Percentiles rank a stretch among this genome's conserved stretches.
phyloP scores from a whole-genome alignment of 2,329 filamentous ascomycete genomes.

The Diplocarpon mali region DNA sequence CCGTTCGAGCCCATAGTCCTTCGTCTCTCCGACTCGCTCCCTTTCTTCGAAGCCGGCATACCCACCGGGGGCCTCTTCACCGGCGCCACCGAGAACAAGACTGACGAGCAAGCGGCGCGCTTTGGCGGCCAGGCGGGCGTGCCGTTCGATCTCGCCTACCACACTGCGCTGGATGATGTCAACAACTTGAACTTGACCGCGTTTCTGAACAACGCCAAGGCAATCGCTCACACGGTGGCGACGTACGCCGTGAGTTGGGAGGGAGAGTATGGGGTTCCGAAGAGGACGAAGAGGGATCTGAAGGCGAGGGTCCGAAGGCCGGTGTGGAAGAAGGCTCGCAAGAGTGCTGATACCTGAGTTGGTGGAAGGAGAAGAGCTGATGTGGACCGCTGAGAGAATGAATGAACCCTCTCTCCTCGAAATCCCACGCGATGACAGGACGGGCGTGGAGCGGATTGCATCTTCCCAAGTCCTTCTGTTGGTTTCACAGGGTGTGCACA shows the following conservation, averaged over 20 bases:
- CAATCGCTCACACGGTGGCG: slow-evolving; percentile 17
- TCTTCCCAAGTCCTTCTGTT: no score
- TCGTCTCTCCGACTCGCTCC: slow-evolving; percentile 69
- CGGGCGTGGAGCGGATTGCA: no score
- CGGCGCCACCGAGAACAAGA: slow-evolving; percentile 67
- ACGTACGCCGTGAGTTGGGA: slow-evolving; percentile 1
- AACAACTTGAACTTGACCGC: slow-evolving; percentile 45
- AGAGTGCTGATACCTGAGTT: no score
- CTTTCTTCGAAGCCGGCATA: slow-evolving; percentile 61
- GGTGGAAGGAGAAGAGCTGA: no score
- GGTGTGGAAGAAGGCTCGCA: no score
- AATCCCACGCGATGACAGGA: no score
- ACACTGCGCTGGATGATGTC: slow-evolving; percentile 48
- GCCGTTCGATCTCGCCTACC: slow-evolving; percentile 47
- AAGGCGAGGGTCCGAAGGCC: no score
- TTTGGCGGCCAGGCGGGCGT: slow-evolving; percentile 58
- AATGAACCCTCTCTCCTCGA: no score
- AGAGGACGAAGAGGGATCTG: background rate
- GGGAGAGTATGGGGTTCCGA: background rate
- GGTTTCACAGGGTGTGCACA: no score
- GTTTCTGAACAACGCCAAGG: slow-evolving; percentile 51
- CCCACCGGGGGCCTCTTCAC: slow-evolving; percentile 65
- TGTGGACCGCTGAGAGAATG: no score
- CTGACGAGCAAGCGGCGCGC: slow-evolving; percentile 44
- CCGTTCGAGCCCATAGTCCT: slow-evolving; percentile 40